Evolutionary conservation across 1,284 basidiomycete species (phyloP).

Genomic region (Fomitopsis betulina): DNA sequence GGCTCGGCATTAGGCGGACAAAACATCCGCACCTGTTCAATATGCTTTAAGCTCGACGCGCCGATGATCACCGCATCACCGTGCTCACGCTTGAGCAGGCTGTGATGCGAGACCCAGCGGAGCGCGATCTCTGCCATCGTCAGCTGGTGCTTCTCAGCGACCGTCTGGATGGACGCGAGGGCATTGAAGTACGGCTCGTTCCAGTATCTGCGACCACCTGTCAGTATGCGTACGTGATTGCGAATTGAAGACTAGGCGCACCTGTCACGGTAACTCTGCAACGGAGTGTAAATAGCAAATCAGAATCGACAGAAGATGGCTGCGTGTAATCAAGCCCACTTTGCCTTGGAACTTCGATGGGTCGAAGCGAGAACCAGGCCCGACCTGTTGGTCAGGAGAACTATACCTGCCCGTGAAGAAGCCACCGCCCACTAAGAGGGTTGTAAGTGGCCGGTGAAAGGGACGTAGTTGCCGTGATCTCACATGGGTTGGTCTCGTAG

Average conservation of each 20-base stretch:
- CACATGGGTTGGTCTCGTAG: constrained; percentile 51
- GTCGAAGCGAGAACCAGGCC: constrained; percentile 38
- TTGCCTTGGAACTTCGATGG: constrained; percentile 28
- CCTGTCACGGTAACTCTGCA: background rate
- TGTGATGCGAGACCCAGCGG: constrained; percentile 52
- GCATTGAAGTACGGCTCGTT: constrained; percentile 13
- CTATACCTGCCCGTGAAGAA: constrained; percentile 34
- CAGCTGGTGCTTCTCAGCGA: constrained; percentile 20
- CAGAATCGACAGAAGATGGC: background rate
- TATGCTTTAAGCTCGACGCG: constrained; percentile 45
- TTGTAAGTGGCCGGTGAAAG: background rate
- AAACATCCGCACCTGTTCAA: constrained; percentile 35
- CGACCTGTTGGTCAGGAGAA: constrained; percentile 25
- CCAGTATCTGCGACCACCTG: constrained; percentile 8
- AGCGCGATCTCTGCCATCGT: constrained; percentile 47
- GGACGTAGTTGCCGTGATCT: background rate
- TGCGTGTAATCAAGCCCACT: constrained; percentile 9
- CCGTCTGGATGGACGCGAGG: constrained; percentile 5
- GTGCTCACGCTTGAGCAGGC: constrained; percentile 39
- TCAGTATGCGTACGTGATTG: background rate
- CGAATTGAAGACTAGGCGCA: background rate
- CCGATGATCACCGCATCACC: constrained; percentile 50
- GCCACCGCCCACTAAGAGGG: constrained; percentile 30
- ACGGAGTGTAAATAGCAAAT: background rate
- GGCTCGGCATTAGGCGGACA: background rate